Percentiles rank a stretch among this genome's conserved stretches.
Evolutionary conservation across 2,329 filamentous ascomycete genomes (phyloP).

Genomic region (Phoma herbarum): DNA sequence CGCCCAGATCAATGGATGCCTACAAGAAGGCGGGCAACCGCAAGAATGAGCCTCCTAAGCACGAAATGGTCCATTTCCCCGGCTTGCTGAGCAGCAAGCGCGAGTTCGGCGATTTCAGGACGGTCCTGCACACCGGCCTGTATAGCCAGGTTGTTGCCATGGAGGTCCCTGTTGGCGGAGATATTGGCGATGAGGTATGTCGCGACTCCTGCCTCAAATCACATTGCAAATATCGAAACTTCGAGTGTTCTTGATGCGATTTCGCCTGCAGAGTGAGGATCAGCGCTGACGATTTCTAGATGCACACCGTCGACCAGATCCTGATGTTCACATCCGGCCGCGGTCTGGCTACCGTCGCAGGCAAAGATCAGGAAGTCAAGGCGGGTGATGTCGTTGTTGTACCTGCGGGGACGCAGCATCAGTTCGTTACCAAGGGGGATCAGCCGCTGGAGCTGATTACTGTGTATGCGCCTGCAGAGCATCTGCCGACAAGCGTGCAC

Average conservation of each 20-base stretch:
- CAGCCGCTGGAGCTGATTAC: slow-evolving; percentile 69
- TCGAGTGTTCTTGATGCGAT: no score
- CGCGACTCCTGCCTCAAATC: no score
- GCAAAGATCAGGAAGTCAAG: slow-evolving; percentile 65
- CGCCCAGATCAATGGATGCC: slow-evolving; percentile 29
- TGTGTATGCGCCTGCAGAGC: slow-evolving; percentile 70
- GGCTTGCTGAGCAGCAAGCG: slow-evolving; percentile 64
- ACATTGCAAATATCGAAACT: no score
- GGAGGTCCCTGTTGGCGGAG: slow-evolving; percentile 69
- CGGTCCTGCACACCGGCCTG: slow-evolving; percentile 69
- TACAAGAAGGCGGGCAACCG: slow-evolving; percentile 42
- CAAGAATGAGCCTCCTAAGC: slow-evolving; percentile 40
- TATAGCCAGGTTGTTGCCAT: slow-evolving; percentile 71
- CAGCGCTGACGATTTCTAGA: slow-evolving; percentile 21
- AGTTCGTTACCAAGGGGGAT: slow-evolving; percentile 69
- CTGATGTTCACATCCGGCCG: slow-evolving; percentile 69
- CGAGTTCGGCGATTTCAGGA: slow-evolving; percentile 66
- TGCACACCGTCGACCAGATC: slow-evolving; percentile 70
- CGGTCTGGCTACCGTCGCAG: slow-evolving; percentile 66
- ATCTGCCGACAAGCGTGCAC: slow-evolving; percentile 67
- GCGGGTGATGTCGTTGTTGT: slow-evolving; percentile 68
- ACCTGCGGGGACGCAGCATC: slow-evolving; percentile 71
- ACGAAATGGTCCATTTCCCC: slow-evolving; percentile 69
- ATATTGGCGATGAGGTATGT: slow-evolving; percentile 71
- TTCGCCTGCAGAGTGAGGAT: no score